Evolutionary conservation across 306 rosid species (phyloP), one percentile per base, ranked within the genome.

Genomic region (Malus fusca): DNA sequence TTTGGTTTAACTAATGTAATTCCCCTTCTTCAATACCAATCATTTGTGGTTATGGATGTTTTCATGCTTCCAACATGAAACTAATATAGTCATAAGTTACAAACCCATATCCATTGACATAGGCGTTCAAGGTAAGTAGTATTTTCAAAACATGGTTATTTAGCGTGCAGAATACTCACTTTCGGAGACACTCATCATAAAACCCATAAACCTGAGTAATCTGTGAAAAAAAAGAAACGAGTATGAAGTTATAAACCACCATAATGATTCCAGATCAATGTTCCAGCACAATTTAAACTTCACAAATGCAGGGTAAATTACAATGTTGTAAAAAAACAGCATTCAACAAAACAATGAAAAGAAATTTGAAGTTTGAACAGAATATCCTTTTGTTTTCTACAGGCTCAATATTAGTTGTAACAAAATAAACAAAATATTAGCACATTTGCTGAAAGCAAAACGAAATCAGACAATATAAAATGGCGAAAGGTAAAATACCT

Each of bases 181-280:
- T 91, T 71, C 97, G 82, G 46, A 92, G 87, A 80, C 98, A 93
- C 80, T 93, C 98, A 84, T 93, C 97, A n/a, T 93, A 93, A 84
- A 93, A 93, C 65, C 98, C 98, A 84, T 93, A 93, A 59, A 93
- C 97, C 84, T 93, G 97, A 82, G 98, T 93, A 75, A 93, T 93
- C 98, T 93, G 96, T 84, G 63, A 55, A 48, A 75, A 61, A 19
- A 26, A 21, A 4, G 40, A 43, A 43, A 71, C 19, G 42, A 33
- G 69, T 11, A 74, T 28, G n/a, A 74, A 46, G 10, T 60, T 62
- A 63, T 12, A n/a, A 12, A 61, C 44, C 44, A 40, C 56, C 68
- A 23, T 42, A 37, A 33, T 35, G 25, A 21, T 59, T 61, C 60
- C 22, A 43, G 28, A 74, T 42, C 59, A 44, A 62, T 55, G 78